Conservation (phyloP, 164 flowering plant species). For the Macadamia tetraphylla region DNA sequence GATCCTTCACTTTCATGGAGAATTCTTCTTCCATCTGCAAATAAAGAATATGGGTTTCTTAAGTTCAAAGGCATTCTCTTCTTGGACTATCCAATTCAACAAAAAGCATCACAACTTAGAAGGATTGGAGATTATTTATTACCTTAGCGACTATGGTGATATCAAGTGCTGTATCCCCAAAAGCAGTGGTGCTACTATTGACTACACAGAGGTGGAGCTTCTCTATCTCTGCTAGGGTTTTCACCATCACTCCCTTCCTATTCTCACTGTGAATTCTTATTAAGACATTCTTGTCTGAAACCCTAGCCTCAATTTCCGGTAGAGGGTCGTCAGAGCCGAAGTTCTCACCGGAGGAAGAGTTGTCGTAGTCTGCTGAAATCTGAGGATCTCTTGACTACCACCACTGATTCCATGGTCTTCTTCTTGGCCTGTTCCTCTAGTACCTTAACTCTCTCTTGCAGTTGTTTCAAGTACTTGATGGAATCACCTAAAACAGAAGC, state of each 20-base stretch:
- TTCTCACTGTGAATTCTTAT: constrained; percentile 42
- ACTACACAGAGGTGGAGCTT: constrained; percentile 31
- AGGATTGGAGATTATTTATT: neutral
- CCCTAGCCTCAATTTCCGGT: constrained; percentile 52
- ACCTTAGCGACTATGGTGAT: constrained; percentile 53
- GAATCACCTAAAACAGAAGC: constrained; percentile 91
- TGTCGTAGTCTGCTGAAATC: constrained; percentile 17
- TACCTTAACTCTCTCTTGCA: constrained; percentile 65
- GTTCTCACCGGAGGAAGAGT: constrained; percentile 27
- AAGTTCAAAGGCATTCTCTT: neutral
- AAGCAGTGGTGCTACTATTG: constrained; percentile 31
- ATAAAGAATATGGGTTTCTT: neutral
- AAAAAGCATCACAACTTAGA: neutral
- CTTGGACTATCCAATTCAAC: neutral
- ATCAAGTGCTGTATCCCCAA: constrained; percentile 32
- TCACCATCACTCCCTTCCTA: constrained; percentile 21
- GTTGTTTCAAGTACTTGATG: constrained; percentile 74
- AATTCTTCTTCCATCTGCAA: constrained; percentile 50
- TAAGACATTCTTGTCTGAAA: constrained; percentile 32
- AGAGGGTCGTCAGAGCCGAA: constrained; percentile 12
- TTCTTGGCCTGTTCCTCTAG: constrained; percentile 68
- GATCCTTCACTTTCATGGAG: constrained; percentile 35
- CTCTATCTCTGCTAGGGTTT: constrained; percentile 31
- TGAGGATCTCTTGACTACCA: constrained; percentile 33
- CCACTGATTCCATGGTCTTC: constrained; percentile 60